phyloP scores from a whole-genome alignment of 805 yeast species.

The Candida coquimbonensis region DNA sequence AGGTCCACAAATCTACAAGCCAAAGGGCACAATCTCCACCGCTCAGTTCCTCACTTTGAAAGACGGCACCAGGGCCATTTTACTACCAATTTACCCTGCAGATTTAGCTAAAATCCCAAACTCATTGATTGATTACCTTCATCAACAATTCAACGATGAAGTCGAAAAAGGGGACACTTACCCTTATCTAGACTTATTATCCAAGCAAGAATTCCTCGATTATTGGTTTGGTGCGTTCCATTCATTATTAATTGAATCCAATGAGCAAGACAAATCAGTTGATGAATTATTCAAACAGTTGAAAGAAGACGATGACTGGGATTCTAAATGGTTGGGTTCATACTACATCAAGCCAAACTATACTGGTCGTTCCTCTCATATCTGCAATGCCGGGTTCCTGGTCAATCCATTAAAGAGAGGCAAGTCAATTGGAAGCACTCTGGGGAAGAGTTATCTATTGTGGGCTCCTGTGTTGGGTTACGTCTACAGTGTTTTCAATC shows the following conservation, averaged over 20 bases:
- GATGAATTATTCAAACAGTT: conserved; percentile 11
- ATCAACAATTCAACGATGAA: conserved; percentile 51
- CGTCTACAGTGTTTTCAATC: conserved; percentile 76
- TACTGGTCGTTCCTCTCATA: conserved; percentile 76
- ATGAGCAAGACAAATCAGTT: conserved; percentile 16
- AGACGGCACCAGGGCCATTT: conserved; percentile 44
- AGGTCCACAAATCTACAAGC: conserved; percentile 28
- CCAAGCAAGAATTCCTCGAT: conserved; percentile 44
- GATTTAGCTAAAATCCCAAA: conserved; percentile 40
- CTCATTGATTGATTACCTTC: conserved; percentile 39
- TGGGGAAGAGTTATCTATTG: conserved; percentile 59
- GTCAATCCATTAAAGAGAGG: conserved; percentile 60
- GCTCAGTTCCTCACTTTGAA: conserved; percentile 31
- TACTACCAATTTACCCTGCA: conserved; percentile 48
- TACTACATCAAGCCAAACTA: conserved; percentile 85
- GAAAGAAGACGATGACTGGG: conserved; percentile 31
- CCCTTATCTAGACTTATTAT: conserved; percentile 43
- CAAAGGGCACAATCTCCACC: conserved; percentile 27
- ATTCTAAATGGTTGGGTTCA: conserved; percentile 52
- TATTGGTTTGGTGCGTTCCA: conserved; percentile 67
- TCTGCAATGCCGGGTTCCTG: conserved; percentile 82
- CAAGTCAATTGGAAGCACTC: conserved; percentile 55
- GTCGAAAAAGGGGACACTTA: conserved; percentile 72
- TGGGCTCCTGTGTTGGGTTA: conserved; percentile 80
- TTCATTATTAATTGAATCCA: conserved; percentile 50